Evolutionary conservation across 1,139 yeast species (phyloP).

Genomic region (Hansenula lynferdii): DNA sequence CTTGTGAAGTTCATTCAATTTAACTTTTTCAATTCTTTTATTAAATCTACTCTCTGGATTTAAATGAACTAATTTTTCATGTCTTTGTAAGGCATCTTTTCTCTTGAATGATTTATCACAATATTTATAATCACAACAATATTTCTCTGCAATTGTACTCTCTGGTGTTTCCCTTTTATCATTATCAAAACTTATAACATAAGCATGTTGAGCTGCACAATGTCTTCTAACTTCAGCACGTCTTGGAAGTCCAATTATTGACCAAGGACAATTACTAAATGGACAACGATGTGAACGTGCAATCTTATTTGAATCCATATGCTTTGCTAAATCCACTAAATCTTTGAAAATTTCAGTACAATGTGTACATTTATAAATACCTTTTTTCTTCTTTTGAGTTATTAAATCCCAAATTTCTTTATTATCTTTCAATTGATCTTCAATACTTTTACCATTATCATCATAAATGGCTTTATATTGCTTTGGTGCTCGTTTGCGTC

Average conservation of each 20-base stretch:
- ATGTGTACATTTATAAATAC: constrained; percentile 47
- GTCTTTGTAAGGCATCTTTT: constrained; percentile 53
- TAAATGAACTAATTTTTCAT: constrained; percentile 46
- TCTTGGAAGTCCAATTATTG: constrained; percentile 53
- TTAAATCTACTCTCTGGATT: constrained; percentile 41
- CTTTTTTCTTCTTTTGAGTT: constrained; percentile 36
- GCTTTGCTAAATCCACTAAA: constrained; percentile 38
- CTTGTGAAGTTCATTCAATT: no score
- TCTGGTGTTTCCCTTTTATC: neutral
- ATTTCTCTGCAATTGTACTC: constrained; percentile 11
- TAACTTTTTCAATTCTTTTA: constrained; percentile 27
- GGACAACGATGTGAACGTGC: constrained; percentile 47
- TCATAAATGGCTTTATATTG: neutral
- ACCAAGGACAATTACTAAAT: constrained; percentile 54
- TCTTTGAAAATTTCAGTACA: constrained; percentile 38
- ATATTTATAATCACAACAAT: constrained; percentile 29
- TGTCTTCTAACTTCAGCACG: constrained; percentile 60
- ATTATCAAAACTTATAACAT: neutral
- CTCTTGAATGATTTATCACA: constrained; percentile 55
- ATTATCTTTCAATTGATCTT: constrained; percentile 9
- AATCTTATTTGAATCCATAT: constrained; percentile 39
- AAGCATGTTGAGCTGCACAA: constrained; percentile 48
- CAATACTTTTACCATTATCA: constrained; percentile 5
- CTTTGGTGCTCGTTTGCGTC: neutral
- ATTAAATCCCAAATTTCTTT: constrained; percentile 19